Conservation (phyloP, 768 basidiomycete species). For the Collybiopsis luxurians region DNA sequence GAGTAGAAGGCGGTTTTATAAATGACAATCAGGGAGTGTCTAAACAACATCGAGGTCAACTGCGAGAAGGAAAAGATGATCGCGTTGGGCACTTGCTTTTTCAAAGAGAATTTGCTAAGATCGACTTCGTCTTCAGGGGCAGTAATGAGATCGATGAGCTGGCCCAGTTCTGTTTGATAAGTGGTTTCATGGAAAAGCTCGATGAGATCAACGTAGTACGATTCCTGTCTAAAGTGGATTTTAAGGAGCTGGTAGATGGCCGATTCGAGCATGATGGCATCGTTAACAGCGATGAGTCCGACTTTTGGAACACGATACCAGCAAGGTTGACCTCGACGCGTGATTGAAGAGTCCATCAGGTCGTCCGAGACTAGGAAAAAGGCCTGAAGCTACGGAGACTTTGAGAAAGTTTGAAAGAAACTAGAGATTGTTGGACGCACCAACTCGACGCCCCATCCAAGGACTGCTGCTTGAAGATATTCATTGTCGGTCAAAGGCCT, state of each 20-base stretch:
- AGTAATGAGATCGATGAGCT: conserved; percentile 93
- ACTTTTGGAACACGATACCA: conserved; percentile 76
- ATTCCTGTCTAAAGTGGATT: conserved; percentile 74
- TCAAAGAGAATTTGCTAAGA: conserved; percentile 80
- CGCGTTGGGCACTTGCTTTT: conserved; percentile 51
- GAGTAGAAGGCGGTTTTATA: conserved; percentile 99
- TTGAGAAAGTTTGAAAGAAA: not conserved
- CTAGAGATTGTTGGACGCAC: conserved; percentile 45
- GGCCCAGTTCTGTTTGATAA: conserved; percentile 94
- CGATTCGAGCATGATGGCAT: conserved; percentile 92
- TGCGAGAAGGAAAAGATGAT: not conserved
- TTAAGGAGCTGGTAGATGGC: conserved; percentile 92
- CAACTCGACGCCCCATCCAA: conserved; percentile 96
- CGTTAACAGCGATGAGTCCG: conserved; percentile 90
- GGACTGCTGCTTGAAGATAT: conserved; percentile 82
- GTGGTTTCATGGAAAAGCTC: conserved; percentile 91
- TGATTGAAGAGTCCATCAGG: conserved; percentile 95
- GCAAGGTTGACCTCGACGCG: conserved; percentile 91
- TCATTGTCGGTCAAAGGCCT: conserved; percentile 71
- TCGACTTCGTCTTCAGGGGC: conserved; percentile 91
- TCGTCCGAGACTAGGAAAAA: conserved; percentile 97
- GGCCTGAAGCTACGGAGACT: conserved; percentile 74
- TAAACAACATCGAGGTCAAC: conserved; percentile 34
- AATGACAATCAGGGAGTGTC: conserved; percentile 88
- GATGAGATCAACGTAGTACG: conserved; percentile 85